A percentile compares a stretch with the other conserved stretches of the same genome.
Evolutionary conservation across 2,329 filamentous ascomycete genomes (phyloP).

Genomic region (Diaporthe ampelina): DNA sequence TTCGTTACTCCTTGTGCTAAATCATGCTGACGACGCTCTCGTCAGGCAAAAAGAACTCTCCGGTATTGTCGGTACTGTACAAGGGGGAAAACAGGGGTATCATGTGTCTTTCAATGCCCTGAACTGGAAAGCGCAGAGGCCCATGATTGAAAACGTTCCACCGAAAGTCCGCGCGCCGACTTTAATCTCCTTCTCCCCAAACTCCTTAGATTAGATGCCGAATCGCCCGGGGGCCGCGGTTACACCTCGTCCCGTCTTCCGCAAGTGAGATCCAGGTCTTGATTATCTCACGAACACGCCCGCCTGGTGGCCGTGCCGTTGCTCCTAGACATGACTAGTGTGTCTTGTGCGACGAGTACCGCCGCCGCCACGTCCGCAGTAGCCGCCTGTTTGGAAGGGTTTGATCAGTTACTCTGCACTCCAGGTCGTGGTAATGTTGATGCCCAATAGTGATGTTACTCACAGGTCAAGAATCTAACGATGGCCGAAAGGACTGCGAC

Average conservation of each 20-base stretch:
- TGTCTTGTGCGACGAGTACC: constrained; percentile 24
- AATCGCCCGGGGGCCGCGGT: neutral
- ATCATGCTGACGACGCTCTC: neutral
- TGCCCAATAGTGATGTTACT: neutral
- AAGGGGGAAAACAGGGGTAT: constrained; percentile 30
- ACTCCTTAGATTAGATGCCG: neutral
- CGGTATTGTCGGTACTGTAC: constrained; percentile 14
- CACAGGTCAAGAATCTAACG: constrained; percentile 74
- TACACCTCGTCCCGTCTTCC: neutral
- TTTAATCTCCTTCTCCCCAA: neutral
- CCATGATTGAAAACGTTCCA: constrained; percentile 19
- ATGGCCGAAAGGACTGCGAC: constrained; percentile 76
- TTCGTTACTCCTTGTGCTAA: neutral
- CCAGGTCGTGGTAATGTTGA: neutral
- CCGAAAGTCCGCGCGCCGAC: neutral
- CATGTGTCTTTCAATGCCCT: constrained; percentile 30
- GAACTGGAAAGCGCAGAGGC: constrained; percentile 18
- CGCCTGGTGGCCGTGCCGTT: constrained; percentile 34
- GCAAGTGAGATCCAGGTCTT: constrained; percentile 18
- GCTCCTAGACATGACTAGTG: constrained; percentile 35
- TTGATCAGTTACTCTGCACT: constrained; percentile 2
- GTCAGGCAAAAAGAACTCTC: neutral
- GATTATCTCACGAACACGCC: constrained; percentile 25
- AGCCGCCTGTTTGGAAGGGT: constrained; percentile 15
- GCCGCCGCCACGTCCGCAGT: constrained; percentile 22